Conservation (phyloP, 257 asterid genomes). For the Rubia yunnanensis region DNA sequence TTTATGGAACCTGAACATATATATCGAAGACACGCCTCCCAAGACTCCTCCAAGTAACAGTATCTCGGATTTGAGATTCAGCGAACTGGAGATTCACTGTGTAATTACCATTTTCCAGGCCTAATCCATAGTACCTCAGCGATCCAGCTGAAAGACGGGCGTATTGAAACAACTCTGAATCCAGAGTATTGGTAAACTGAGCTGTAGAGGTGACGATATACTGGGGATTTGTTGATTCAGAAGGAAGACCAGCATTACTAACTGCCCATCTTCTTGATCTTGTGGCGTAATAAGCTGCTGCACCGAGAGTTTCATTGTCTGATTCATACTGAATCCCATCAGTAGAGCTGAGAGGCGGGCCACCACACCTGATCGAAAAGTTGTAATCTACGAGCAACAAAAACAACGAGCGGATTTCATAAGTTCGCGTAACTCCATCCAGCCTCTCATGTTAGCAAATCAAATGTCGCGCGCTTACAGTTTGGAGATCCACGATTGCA, state of each 20-base stretch:
- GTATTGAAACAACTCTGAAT: conserved; percentile 50
- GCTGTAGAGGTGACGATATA: conserved; percentile 19
- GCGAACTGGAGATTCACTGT: conserved; percentile 57
- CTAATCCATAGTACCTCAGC: conserved; percentile 71
- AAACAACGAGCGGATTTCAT: conserved; percentile 1
- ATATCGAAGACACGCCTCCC: conserved; percentile 77
- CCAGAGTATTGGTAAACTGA: conserved; percentile 41
- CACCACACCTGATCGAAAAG: conserved; percentile 73
- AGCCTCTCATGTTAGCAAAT: background rate
- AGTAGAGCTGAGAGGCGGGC: conserved; percentile 36
- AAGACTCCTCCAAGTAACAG: conserved; percentile 43
- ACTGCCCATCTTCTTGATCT: conserved; percentile 65
- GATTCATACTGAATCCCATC: conserved; percentile 33
- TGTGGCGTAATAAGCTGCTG: conserved; percentile 47
- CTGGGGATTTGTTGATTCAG: conserved; percentile 28
- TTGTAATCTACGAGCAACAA: conserved; percentile 40
- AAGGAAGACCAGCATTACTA: conserved; percentile 63
- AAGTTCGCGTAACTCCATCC: background rate
- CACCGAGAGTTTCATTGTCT: conserved; percentile 56
- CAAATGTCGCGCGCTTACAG: conserved; percentile 27
- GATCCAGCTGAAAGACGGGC: conserved; percentile 71
- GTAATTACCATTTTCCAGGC: conserved; percentile 76
- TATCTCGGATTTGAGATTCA: conserved; percentile 31
- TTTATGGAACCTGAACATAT: conserved; percentile 70
- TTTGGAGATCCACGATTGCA: conserved; percentile 47